Conservation (phyloP, 1,284 basidiomycete genomes). For the Ustilago esculenta region DNA sequence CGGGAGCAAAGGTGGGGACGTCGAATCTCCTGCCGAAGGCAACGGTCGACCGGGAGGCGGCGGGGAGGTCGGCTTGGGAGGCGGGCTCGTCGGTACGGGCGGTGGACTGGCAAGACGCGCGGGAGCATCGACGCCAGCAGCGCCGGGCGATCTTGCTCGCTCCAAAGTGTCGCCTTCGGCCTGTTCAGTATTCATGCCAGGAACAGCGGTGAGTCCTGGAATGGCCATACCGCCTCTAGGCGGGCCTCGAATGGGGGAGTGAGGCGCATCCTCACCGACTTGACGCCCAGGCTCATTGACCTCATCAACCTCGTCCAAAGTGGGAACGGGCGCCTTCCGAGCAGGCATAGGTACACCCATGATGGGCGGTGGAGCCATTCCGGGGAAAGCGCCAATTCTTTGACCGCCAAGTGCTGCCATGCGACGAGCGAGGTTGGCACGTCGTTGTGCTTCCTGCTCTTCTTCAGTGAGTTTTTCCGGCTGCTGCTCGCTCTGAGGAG, state of each 20-base stretch:
- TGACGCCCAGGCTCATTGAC: constrained; percentile 67
- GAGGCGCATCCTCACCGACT: constrained; percentile 22
- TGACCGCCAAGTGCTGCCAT: constrained; percentile 65
- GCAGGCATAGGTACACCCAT: constrained; percentile 68
- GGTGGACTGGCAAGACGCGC: constrained; percentile 25
- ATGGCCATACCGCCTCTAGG: constrained; percentile 61
- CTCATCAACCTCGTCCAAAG: constrained; percentile 44
- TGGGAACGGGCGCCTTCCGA: constrained; percentile 68
- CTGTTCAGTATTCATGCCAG: constrained; percentile 24
- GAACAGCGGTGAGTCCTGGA: constrained; percentile 49
- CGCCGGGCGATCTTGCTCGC: constrained; percentile 33
- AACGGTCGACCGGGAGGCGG: constrained; percentile 20
- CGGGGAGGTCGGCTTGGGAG: constrained; percentile 35
- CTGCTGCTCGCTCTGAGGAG: constrained; percentile 14
- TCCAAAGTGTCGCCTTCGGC: constrained; percentile 38
- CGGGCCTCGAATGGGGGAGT: constrained; percentile 23
- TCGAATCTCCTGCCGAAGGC: constrained; percentile 16
- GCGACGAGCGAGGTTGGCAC: constrained; percentile 57
- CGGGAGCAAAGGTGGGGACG: constrained; percentile 20
- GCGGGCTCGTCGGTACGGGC: constrained; percentile 27
- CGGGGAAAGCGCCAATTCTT: constrained; percentile 57
- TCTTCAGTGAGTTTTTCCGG: constrained; percentile 51
- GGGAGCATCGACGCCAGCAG: constrained; percentile 20
- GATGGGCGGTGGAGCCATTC: constrained; percentile 74
- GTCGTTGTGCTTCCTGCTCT: constrained; percentile 56